A percentile compares a stretch with the other conserved stretches of the same genome.
These are phyloP conservation scores for Barnettozyma sucrosica DNA, from an alignment of 805 yeast genomes.

Conservation along the genomic window DNA sequence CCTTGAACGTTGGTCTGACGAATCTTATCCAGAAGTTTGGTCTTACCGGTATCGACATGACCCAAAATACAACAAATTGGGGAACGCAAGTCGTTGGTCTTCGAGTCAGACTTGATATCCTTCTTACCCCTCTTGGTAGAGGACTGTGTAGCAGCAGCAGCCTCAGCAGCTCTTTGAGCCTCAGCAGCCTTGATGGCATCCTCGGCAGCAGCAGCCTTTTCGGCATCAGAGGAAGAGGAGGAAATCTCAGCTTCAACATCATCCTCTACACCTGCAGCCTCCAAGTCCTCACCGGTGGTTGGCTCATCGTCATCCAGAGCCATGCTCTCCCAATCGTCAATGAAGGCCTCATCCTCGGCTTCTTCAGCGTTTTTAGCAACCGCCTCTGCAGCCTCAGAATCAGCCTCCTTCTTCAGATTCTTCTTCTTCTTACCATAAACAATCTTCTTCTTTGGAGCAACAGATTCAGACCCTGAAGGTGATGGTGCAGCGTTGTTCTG, in stretches of 20 bases:
- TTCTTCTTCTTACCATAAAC: slow-evolving; percentile 72
- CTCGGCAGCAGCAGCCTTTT: slow-evolving; percentile 25
- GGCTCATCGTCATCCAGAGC: slow-evolving; percentile 57
- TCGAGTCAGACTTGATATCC: slow-evolving; percentile 18
- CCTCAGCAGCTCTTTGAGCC: slow-evolving; percentile 23
- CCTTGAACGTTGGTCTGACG: slow-evolving; percentile 99
- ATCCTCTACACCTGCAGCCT: slow-evolving; percentile 32
- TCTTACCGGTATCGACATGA: slow-evolving; percentile 99
- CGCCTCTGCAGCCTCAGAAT: slow-evolving; percentile 20
- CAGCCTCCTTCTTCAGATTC: slow-evolving; percentile 22
- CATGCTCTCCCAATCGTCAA: slow-evolving; percentile 85
- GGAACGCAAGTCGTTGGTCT: slow-evolving; percentile 72
- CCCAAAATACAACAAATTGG: slow-evolving; percentile 99
- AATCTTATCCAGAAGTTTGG: slow-evolving; percentile 91
- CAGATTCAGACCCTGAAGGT: slow-evolving; percentile 9
- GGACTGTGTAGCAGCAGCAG: slow-evolving; percentile 22
- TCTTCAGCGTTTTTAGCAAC: slow-evolving; percentile 25
- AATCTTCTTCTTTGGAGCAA: slow-evolving; percentile 48
- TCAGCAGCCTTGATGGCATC: slow-evolving; percentile 18
- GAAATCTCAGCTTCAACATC: slow-evolving; percentile 4
- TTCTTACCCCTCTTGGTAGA: slow-evolving; percentile 21
- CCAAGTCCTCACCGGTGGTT: slow-evolving; percentile 47
- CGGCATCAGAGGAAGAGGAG: slow-evolving; percentile 27
- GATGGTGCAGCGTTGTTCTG: slow-evolving; percentile 23
- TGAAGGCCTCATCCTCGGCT: slow-evolving; percentile 34